Evolutionary conservation across 2,329 filamentous ascomycete species (phyloP).

Genomic region (Diplodia intermedia): DNA sequence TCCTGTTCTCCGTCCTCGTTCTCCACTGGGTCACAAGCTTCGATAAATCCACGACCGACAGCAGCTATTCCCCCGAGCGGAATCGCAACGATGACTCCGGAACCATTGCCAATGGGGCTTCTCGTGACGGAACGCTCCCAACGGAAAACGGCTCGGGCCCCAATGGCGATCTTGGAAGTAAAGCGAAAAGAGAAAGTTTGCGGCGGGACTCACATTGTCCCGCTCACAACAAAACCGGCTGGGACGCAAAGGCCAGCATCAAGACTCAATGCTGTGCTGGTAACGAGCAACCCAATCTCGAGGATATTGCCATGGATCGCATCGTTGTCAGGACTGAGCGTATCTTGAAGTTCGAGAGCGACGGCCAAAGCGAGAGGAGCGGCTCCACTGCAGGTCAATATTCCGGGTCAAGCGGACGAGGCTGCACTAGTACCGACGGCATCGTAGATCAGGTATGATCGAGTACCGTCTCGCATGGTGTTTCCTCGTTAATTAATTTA

Average conservation of each 20-base stretch:
- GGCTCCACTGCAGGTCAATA: conserved; percentile 9
- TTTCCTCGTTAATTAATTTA: not conserved
- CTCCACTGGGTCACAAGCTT: conserved; percentile 31
- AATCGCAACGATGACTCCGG: conserved; percentile 6
- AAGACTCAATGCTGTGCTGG: conserved; percentile 26
- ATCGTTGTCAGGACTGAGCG: conserved; percentile 28
- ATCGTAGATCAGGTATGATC: conserved; percentile 19
- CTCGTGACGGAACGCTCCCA: not conserved
- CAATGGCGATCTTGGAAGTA: not conserved
- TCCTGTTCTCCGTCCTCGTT: conserved; percentile 27
- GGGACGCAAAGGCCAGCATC: conserved; percentile 21
- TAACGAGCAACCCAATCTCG: not conserved
- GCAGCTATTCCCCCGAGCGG: conserved; percentile 17
- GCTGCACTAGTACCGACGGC: conserved; percentile 14
- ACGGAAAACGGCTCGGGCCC: not conserved
- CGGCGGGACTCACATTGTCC: not conserved
- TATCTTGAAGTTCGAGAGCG: conserved; percentile 25
- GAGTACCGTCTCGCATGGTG: not conserved
- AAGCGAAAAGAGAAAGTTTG: not conserved
- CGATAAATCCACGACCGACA: conserved; percentile 18
- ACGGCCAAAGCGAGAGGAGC: conserved; percentile 18
- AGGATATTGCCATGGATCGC: conserved; percentile 19
- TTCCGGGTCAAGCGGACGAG: not conserved
- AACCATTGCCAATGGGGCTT: not conserved
- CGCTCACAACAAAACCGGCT: not conserved